These are phyloP conservation scores for Diaporthe vexans DNA, from an alignment of 2,329 filamentous ascomycete genomes.

Conservation along the genomic window DNA sequence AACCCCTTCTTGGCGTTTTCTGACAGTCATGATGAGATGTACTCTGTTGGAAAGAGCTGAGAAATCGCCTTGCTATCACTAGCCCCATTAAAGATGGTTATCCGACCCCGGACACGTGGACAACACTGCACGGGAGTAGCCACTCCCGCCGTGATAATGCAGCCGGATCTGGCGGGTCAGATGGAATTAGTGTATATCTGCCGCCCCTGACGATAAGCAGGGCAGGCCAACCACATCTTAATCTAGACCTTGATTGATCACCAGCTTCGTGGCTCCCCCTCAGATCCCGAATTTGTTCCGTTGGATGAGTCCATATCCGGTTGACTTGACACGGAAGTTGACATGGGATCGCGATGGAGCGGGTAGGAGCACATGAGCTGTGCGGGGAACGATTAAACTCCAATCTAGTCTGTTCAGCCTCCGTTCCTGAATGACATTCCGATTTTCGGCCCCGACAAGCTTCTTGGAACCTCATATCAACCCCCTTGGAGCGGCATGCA, in stretches of 20 bases:
- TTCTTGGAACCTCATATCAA: background rate
- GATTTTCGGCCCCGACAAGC: constrained; percentile 24
- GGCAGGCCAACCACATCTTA: background rate
- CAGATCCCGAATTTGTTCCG: constrained; percentile 16
- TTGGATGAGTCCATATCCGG: background rate
- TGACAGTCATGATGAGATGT: too few species aligned
- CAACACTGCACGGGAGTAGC: background rate
- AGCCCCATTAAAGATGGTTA: background rate
- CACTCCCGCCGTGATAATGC: background rate
- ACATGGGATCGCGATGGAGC: constrained; percentile 8
- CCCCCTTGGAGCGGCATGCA: constrained; percentile 6
- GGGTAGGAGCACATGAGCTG: background rate
- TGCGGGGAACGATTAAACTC: constrained; percentile 5
- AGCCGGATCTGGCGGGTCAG: background rate
- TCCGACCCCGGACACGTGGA: background rate
- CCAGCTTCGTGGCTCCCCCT: background rate
- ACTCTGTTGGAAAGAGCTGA: background rate
- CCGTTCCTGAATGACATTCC: background rate
- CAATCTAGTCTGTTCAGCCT: constrained; percentile 5
- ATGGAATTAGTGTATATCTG: background rate
- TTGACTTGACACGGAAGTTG: too few species aligned
- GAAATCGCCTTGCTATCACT: background rate
- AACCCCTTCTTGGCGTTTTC: background rate
- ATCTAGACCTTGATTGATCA: background rate
- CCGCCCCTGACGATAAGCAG: constrained; percentile 7